A percentile compares a stretch with the other conserved stretches of the same genome.
phyloP scores from a whole-genome alignment of 805 yeast genomes.

The Cyberlindnera lachancei region DNA sequence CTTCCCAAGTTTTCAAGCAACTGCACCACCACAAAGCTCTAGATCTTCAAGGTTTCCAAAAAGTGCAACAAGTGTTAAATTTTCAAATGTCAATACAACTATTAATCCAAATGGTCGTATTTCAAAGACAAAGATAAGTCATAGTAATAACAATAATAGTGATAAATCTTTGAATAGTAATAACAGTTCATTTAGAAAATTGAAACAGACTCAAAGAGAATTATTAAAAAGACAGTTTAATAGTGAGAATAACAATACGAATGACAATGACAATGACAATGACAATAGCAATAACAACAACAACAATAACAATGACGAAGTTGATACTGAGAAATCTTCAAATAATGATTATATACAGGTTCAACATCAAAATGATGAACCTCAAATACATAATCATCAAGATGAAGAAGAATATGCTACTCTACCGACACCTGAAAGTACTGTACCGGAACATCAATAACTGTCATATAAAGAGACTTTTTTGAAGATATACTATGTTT shows the following conservation, averaged over 20 bases:
- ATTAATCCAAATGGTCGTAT: conserved; percentile 6
- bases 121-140: conserved; percentile 1
- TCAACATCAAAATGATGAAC: not conserved
- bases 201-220: not conserved
- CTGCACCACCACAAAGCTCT: conserved; percentile 19
- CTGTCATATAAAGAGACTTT: too few species aligned
- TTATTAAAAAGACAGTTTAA: not conserved
- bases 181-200: too few species aligned
- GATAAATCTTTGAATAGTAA: too few species aligned
- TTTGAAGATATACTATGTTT: too few species aligned
- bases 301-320: not conserved
- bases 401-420: conserved; percentile 12
- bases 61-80: conserved; percentile 3
- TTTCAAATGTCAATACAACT: conserved; percentile 1
- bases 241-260: not conserved
- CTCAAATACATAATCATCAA: not conserved
- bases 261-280: not conserved
- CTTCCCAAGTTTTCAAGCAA: conserved; percentile 23
- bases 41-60: conserved; percentile 8
- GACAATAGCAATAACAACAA: not conserved
- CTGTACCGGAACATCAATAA: conserved; percentile 11
- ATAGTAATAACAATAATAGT: too few species aligned
- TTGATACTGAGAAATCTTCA: not conserved
- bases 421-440: conserved; percentile 23
- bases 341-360: conserved; percentile 1